These are phyloP conservation scores for Colletotrichum eremochloae DNA, from an alignment of 2,329 filamentous ascomycete genomes.

Conservation along the genomic window DNA sequence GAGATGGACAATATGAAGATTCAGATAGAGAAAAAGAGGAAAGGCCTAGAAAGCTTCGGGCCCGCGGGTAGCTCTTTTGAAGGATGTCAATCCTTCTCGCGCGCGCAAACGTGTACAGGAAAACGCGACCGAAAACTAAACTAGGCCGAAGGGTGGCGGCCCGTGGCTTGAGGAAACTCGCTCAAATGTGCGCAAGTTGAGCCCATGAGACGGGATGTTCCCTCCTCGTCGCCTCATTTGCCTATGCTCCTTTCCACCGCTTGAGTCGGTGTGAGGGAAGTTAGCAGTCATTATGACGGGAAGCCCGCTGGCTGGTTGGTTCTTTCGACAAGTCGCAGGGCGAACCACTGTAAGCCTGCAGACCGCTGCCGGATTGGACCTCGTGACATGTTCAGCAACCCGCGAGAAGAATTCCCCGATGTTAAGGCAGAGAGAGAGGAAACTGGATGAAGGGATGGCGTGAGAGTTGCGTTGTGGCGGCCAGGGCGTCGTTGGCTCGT, in stretches of 20 bases:
- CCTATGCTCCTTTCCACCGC: background rate
- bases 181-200: conserved; percentile 57
- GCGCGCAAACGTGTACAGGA: background rate
- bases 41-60: background rate
- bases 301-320: background rate
- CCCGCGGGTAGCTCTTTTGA: background rate
- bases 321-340: background rate
- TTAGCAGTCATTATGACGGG: background rate
- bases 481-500: conserved; percentile 36
- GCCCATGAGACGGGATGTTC: conserved; percentile 37
- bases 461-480: conserved; percentile 22
- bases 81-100: background rate
- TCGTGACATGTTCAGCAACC: background rate
- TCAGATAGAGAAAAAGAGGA: background rate
- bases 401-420: background rate
- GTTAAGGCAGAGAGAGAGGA: background rate
- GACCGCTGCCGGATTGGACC: background rate
- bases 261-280: conserved; percentile 33
- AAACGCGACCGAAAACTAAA: background rate
- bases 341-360: conserved; percentile 15
- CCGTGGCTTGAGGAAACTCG: conserved; percentile 50
- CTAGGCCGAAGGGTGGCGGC: conserved; percentile 26
- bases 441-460: conserved; percentile 9
- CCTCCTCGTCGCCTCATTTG: conserved; percentile 21
- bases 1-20: conserved; percentile 9